Evolutionary conservation across 306 rosid species (phyloP).

Genomic region (Cajanus cajan): DNA sequence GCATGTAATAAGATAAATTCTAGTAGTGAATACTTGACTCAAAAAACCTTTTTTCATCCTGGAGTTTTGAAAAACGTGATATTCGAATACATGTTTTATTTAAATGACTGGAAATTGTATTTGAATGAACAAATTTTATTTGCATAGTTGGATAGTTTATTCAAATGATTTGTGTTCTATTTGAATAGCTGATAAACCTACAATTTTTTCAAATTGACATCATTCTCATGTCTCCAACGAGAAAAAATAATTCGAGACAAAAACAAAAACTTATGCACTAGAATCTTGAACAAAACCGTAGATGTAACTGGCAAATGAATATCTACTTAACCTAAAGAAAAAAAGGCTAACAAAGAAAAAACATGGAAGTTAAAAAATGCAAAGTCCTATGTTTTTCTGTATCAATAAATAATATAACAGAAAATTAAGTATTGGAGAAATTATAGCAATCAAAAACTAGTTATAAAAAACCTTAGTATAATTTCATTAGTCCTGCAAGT

Average conservation of each 20-base stretch:
- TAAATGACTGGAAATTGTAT: too few relatives aligned
- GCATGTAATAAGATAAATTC: too few relatives aligned
- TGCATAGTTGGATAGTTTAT: too few relatives aligned
- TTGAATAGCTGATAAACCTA: slow-evolving; percentile 67
- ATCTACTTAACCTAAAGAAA: not conserved
- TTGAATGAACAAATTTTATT: too few relatives aligned
- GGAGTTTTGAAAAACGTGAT: too few relatives aligned
- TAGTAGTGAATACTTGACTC: too few relatives aligned
- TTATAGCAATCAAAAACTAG: not conserved
- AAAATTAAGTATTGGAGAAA: not conserved
- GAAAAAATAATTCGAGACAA: slow-evolving; percentile 2
- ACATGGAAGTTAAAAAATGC: not conserved
- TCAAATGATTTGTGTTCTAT: too few relatives aligned
- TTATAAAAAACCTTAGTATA: too few relatives aligned
- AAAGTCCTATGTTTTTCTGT: not conserved
- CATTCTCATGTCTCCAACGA: slow-evolving; percentile 13
- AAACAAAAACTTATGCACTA: not conserved
- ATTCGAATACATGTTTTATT: too few relatives aligned
- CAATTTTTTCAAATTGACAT: slow-evolving; percentile 30
- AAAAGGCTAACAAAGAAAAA: not conserved
- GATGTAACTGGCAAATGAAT: not conserved
- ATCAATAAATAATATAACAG: not conserved
- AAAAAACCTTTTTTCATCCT: too few relatives aligned
- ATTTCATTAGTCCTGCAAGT: too few relatives aligned
- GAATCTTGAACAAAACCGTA: slow-evolving; percentile 4